Percentiles rank a stretch among this genome's conserved stretches.
Conservation (phyloP, 2,329 filamentous ascomycete genomes). For the Fusarium camptoceras region DNA sequence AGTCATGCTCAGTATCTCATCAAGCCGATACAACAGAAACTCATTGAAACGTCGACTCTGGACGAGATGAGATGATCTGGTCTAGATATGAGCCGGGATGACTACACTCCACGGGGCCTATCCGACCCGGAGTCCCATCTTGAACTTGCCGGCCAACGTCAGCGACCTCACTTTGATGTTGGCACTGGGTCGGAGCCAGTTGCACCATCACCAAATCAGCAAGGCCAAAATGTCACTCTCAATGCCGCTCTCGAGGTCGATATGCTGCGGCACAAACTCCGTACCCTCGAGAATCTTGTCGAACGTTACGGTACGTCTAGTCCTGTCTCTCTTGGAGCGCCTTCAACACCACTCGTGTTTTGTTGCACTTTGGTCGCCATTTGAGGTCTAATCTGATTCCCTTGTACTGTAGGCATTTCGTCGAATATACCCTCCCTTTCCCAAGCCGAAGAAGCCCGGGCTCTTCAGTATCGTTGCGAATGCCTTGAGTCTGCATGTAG, state of each 20-base stretch:
- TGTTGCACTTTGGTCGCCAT: conserved; percentile 8
- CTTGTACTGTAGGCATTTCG: conserved; percentile 41
- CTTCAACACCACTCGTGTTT: conserved; percentile 18
- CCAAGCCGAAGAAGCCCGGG: conserved; percentile 67
- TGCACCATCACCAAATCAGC: conserved; percentile 60
- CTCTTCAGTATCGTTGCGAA: conserved; percentile 69
- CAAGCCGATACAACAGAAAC: conserved; percentile 41
- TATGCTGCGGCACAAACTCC: conserved; percentile 68
- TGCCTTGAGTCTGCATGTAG: conserved; percentile 66
- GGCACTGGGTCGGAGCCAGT: conserved; percentile 65
- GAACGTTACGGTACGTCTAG: conserved; percentile 60
- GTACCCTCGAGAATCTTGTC: conserved; percentile 61
- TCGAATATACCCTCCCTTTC: conserved; percentile 59
- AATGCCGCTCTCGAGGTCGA: conserved; percentile 63
- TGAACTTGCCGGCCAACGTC: conserved; percentile 49
- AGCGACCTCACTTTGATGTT: conserved; percentile 62
- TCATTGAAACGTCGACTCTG: conserved; percentile 43
- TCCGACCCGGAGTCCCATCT: conserved; percentile 49
- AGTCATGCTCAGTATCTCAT: conserved; percentile 45
- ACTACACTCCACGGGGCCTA: conserved; percentile 48
- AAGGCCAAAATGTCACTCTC: conserved; percentile 59
- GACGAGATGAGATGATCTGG: conserved; percentile 49
- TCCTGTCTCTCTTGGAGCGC: conserved; percentile 21
- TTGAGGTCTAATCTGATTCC: conserved; percentile 31
- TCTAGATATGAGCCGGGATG: conserved; percentile 48